Base-by-base conservation (phyloP, 139 green algal genomes). In the Chlamydomonas eustigma region DNA sequence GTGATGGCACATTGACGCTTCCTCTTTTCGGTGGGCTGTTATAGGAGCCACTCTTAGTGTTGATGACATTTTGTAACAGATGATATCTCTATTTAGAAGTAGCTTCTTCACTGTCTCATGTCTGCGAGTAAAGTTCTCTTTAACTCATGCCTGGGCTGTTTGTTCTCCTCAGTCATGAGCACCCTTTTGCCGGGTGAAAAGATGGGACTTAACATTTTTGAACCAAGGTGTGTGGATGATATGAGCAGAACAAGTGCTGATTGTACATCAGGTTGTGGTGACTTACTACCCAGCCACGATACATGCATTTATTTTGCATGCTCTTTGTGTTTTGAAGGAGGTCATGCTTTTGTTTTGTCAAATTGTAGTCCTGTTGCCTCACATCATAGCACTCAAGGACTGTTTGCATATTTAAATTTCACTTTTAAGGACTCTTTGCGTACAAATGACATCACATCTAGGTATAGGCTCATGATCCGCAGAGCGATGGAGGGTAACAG, bases 161-260 rank as follows among this genome's bases (percentile, higher is more conserved):
- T 68, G 6, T 6, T 28, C 4, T 28, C 18, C 22, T 25, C 52
- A 68, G 92, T 98, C 25, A 97, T 98, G 92, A 84, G 77, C 71
- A 81, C 88, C 22, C 33, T 98, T 39, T 66, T 97, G 68, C 93
- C 93, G 0, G 90, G 92, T 0, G 90, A 97, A 83, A 83, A 75
- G 39, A 93, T 96, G 76, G 83, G 82, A 2, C 86, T 98, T 33
- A 98, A 98, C 84, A 96, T 98, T 30, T 98, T 98, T 77, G 95
- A 98, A 81, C 92, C 93, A 3, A 74, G 91, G 72, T 90, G 83
- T n/a, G 73, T 73, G 24, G n/a, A n/a, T n/a, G n/a, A n/a, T n/a
- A n/a, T n/a, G n/a, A n/a, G n/a, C n/a, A n/a, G n/a, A n/a, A n/a
- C n/a, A n/a, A n/a, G n/a, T n/a, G n/a, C n/a, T n/a, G n/a, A n/a